Evolutionary conservation across 1,284 basidiomycete genomes (phyloP).

Genomic region (Microbotryum scabiosae): DNA sequence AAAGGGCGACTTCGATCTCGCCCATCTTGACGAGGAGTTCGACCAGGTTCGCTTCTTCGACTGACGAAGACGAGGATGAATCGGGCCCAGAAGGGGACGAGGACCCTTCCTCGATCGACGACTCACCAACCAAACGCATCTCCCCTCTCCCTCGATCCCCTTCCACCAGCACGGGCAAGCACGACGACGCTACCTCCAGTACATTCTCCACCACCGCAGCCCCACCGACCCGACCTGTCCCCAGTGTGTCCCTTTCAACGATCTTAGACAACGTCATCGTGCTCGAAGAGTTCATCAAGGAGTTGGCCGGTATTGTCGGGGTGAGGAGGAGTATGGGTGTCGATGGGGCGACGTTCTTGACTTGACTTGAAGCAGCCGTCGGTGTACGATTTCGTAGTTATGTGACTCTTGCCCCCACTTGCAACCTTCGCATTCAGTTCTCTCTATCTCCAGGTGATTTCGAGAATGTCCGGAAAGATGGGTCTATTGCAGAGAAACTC

Average conservation of each 20-base stretch:
- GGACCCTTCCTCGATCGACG: not conserved
- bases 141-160: not conserved
- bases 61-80: constrained; percentile 30
- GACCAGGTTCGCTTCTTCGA: constrained; percentile 58
- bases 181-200: not conserved
- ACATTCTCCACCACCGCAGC: not conserved
- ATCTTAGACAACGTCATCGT: constrained; percentile 91
- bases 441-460: not conserved
- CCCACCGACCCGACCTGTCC: not conserved
- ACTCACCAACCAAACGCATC: not conserved
- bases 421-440: not conserved
- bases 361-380: no score
- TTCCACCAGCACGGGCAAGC: not conserved
- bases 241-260: constrained; percentile 61
- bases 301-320: constrained; percentile 40
- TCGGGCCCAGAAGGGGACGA: constrained; percentile 16
- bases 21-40: constrained; percentile 41
- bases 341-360: constrained; percentile 13
- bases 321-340: constrained; percentile 25
- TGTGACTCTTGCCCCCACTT: no score
- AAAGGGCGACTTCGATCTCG: constrained; percentile 43
- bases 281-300: constrained; percentile 91
- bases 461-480: not conserved
- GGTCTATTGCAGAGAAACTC: no score
- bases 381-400: no score